Evolutionary conservation across 768 basidiomycete genomes (phyloP), one percentile per base, ranked within the genome.

Genomic region (Auriscalpium microsporum): DNA sequence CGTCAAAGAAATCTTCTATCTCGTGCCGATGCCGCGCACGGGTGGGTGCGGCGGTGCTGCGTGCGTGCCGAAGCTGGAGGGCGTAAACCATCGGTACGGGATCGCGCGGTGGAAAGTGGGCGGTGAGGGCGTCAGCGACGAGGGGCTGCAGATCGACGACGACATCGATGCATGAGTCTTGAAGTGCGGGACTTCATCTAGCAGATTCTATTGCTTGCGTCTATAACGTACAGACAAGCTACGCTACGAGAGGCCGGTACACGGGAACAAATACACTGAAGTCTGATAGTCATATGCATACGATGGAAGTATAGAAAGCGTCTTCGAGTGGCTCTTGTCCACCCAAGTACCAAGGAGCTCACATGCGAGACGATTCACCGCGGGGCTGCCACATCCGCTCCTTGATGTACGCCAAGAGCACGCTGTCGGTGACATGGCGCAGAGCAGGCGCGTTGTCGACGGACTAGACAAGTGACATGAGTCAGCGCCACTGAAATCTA

Each of bases 71-170:
- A 78, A 79, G 35, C 78, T 95, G 58, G 83, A 84, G 53, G 89
- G 89, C 1, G 82, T 97, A 34, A 99, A 99, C 62, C 95, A 99
- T 67, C 78, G 91, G 34, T 97, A 86, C 59, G 75, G 75, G 13
- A 85, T 94, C 36, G 81, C 75, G 59, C 70, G 74, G 50, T 96
- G 90, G 90, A 81, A 74, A 53, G 54, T 52, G 1, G 67, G 63
- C 28, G 54, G 54, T 4, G 62, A 57, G 8, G 56, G 48, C 6
- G 34, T 64, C 17, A 48, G 45, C 35, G 40, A 28, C 28, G 56
- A 59, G 33, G 59, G 21, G 23, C 21, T 67, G 28, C 52, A 58
- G 17, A 45, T 75, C 6, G 65, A 63, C 13, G 46, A 62, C 2
- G 60, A 53, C 8, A 63, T 63, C 23, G 73, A 74, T 28, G 66